Percentiles rank a stretch among this genome's conserved stretches.
phyloP scores from a whole-genome alignment of 768 basidiomycete genomes.

The Kondoa malvinella region DNA sequence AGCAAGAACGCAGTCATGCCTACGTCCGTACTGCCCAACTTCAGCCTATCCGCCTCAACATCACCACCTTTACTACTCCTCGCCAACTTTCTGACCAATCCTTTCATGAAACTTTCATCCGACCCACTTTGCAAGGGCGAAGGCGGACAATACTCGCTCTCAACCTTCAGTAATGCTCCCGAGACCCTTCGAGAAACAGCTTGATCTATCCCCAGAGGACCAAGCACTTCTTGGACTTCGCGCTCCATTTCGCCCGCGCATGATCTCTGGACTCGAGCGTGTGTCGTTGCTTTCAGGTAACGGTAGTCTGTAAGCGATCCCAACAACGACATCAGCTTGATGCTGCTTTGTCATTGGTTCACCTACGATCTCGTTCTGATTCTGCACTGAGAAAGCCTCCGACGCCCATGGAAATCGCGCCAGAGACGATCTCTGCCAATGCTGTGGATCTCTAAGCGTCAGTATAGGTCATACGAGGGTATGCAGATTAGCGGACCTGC shows the following conservation, averaged over 20 bases:
- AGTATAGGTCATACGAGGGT: neutral
- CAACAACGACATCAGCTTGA: no score
- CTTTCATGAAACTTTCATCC: conserved; percentile 19
- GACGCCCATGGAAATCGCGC: conserved; percentile 94
- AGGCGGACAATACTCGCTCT: conserved; percentile 27
- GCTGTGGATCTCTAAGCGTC: conserved; percentile 46
- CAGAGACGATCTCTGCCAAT: conserved; percentile 85
- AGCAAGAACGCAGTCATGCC: conserved; percentile 85
- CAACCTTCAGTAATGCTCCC: conserved; percentile 42
- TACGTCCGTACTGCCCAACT: conserved; percentile 52
- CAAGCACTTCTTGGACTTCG: conserved; percentile 73
- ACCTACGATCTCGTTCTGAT: conserved; percentile 91
- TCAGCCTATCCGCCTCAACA: conserved; percentile 44
- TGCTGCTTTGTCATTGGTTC: no score
- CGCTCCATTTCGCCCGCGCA: conserved; percentile 93
- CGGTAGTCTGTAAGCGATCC: no score
- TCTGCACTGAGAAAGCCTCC: conserved; percentile 95
- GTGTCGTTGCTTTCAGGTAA: conserved; percentile 54
- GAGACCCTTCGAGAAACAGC: conserved; percentile 62
- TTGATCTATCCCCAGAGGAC: conserved; percentile 77
- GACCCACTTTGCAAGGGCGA: conserved; percentile 9
- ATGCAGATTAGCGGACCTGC: neutral
- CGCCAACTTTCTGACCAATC: conserved; percentile 19
- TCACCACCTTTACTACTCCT: conserved; percentile 30
- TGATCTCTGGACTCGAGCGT: conserved; percentile 61